Evolutionary conservation across 2,329 filamentous ascomycete genomes (phyloP).

Genomic region (Ophiostoma pallidulum): DNA sequence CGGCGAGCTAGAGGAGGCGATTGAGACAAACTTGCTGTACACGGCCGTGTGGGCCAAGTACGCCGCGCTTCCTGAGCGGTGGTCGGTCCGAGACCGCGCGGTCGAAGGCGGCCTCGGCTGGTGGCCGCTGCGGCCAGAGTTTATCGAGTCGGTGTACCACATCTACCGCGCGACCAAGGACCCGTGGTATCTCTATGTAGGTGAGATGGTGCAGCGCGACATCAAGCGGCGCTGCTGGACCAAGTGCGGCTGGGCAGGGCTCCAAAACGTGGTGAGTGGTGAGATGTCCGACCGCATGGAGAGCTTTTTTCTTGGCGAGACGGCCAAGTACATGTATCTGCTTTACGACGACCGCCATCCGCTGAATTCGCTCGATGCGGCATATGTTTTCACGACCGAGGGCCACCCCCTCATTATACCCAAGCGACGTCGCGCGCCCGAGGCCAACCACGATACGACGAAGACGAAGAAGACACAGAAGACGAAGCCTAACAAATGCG

Average conservation of each 20-base stretch:
- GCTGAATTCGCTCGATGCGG: conserved; percentile 74
- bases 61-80: conserved; percentile 86
- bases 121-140: conserved; percentile 94
- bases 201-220: conserved; percentile 88
- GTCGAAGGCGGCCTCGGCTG: conserved; percentile 82
- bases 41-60: conserved; percentile 93
- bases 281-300: conserved; percentile 94
- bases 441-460: conserved; percentile 3
- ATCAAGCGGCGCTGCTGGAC: conserved; percentile 85
- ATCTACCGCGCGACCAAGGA: conserved; percentile 90
- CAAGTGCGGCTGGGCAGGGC: conserved; percentile 83
- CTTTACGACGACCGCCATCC: conserved; percentile 81
- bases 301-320: conserved; percentile 96
- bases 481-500: not conserved
- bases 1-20: conserved; percentile 83
- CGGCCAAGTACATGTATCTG: conserved; percentile 88
- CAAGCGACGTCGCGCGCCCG: not conserved
- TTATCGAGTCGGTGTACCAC: conserved; percentile 94
- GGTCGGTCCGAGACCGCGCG: conserved; percentile 75
- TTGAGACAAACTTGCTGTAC: conserved; percentile 81
- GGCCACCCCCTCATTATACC: conserved; percentile 88
- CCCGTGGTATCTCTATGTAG: conserved; percentile 91
- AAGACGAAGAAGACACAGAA: conserved; percentile 12
- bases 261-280: conserved; percentile 72
- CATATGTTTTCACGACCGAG: conserved; percentile 92